These are phyloP conservation scores for Alternaria metachromatica DNA, from an alignment of 2,329 filamentous ascomycete genomes.

Conservation along the genomic window DNA sequence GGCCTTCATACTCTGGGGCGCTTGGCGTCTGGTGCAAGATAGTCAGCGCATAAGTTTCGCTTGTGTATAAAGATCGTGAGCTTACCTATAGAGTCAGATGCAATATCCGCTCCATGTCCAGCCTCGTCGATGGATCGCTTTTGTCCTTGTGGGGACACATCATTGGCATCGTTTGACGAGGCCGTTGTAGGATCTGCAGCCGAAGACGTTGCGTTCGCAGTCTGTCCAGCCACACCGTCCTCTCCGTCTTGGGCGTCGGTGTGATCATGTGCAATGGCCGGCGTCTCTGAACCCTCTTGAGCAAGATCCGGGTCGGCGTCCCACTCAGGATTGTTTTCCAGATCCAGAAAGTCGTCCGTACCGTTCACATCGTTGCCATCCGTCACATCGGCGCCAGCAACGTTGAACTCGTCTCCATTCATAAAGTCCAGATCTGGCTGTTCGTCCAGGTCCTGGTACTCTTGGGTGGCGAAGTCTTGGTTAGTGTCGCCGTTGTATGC, in stretches of 20 bases:
- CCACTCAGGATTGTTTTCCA: slow-evolving; percentile 29
- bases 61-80: not conserved
- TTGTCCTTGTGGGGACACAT: slow-evolving; percentile 38
- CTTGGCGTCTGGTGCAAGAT: slow-evolving; percentile 34
- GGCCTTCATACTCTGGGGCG: slow-evolving; percentile 38
- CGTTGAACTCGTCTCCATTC: slow-evolving; percentile 15
- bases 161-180: slow-evolving; percentile 31
- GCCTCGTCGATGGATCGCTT: slow-evolving; percentile 45
- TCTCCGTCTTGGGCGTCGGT: slow-evolving; percentile 28
- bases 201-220: slow-evolving; percentile 34
- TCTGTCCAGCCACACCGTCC: slow-evolving; percentile 31
- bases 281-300: slow-evolving; percentile 13
- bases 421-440: slow-evolving; percentile 20
- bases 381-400: slow-evolving; percentile 10
- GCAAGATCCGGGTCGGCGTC: slow-evolving; percentile 17
- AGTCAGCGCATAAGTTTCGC: slow-evolving; percentile 16
- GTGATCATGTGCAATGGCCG: slow-evolving; percentile 17
- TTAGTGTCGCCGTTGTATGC: slow-evolving; percentile 29
- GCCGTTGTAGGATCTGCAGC: slow-evolving; percentile 34
- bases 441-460: slow-evolving; percentile 24
- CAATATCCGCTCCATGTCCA: slow-evolving; percentile 34
- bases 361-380: slow-evolving; percentile 17
- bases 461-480: slow-evolving; percentile 30
- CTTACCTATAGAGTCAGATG: slow-evolving; percentile 39
- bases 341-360: slow-evolving; percentile 26